Evolutionary conservation across 768 basidiomycete genomes (phyloP), one percentile per base, ranked within the genome.

Genomic region (Antrodiella citrinella): DNA sequence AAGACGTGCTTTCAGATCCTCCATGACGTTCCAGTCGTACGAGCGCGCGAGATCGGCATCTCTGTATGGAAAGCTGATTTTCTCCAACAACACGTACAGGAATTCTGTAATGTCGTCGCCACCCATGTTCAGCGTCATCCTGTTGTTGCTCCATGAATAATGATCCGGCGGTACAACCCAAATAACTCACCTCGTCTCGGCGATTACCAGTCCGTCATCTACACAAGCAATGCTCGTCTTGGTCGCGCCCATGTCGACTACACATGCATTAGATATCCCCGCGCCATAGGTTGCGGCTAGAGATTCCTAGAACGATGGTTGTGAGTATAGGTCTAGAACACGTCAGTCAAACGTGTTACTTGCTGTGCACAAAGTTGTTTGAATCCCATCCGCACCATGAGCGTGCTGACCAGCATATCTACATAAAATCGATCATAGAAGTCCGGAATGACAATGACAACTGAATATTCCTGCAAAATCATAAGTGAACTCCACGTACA

Each of bases 41-140:
- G 79, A 77, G 26, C 76, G 73, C 4, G 77, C 76, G 21, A 97
- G 72, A 60, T 97, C 75, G 54, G 91, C 72, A 22, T 93, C 86
- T 49, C 81, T 71, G 65, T 96, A 98, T 0, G 96, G 96, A 60
- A 98, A 94, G 40, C 77, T 74, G 45, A 91, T 90, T 43, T 84
- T 80, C 44, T 80, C 74, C 22, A 98, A 72, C 12, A 96, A 69
- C 21, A 87, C 82, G 57, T 82, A 80, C 41, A 95, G 72, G 59
- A 95, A 91, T 54, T 88, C 83, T 2, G 95, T 96, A 61, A 99
- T 85, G 67, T 96, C 96, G 64, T 98, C 88, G 12, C 95, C 93
- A 18, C 92, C 96, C 67, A 91, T 86, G 58, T 83, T 84, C 44
- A 98, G 73, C 21, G 77, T 73, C 72, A 94, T 82, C 55, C 95